Evolutionary conservation across 176 grass and related monocot genomes (phyloP), one percentile per base, ranked within the genome.

Genomic region (Aegilops umbellulata): DNA sequence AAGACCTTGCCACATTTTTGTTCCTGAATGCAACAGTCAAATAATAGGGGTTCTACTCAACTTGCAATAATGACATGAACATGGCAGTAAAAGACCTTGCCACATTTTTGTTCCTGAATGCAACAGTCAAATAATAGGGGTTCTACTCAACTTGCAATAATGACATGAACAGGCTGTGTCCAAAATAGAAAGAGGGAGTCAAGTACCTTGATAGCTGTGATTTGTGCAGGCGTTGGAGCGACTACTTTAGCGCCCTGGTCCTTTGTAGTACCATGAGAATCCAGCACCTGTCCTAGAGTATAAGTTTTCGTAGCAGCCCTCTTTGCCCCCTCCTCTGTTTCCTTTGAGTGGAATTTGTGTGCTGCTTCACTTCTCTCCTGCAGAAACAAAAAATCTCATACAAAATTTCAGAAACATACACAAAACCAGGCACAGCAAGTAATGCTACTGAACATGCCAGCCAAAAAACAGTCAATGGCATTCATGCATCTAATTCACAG

Each of bases 191-290:
- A 46, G 16, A 76, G 49, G 25, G 31, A 55, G 74, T 39, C 27
- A 31, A 27, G 65, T 88, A 98, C 94, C 92, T 98, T 98, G 22
- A 98, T 98, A 82, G 97, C 97, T 77, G 87, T 95, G 80, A 98
- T 98, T 85, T 98, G 97, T 65, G 95, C 97, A 36, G 92, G 92
- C 80, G 93, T 95, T 38, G 93, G 97, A 23, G 84, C 87, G 7
- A 98, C 92, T 26, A 92, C 92, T 86, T 92, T 93, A 26, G 92
- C 87, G 69, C 79, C 90, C 22, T 95, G 92, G 7, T 88, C 86
- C 76, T 89, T 92, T 62, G 82, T 65, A 24, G 49, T 65, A 65
- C 86, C 92, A 55, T 84, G 76, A 79, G 71, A 53, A 79, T 90
- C 85, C 53, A 66, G 26, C 80, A 89, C 85, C 35, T 36, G 35